Percentiles rank a stretch among this genome's conserved stretches.
Conservation (phyloP, 164 flowering plant genomes). For the Annona squamosa region DNA sequence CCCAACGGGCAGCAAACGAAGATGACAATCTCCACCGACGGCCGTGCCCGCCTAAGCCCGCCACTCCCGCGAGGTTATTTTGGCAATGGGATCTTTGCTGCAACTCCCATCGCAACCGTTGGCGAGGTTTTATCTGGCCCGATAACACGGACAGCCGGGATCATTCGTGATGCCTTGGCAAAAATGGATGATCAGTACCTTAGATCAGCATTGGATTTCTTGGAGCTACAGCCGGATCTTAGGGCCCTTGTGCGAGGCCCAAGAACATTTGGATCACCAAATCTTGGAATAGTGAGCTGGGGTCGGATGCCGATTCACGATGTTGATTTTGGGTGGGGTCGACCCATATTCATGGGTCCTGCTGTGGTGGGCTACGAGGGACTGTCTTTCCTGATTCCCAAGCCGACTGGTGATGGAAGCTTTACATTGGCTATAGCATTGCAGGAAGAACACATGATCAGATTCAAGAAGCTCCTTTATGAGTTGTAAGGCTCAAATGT, state of each 20-base stretch:
- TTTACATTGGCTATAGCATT: slow-evolving; percentile 25
- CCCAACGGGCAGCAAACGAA: slow-evolving; percentile 14
- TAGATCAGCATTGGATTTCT: slow-evolving; percentile 57
- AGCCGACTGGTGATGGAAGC: slow-evolving; percentile 34
- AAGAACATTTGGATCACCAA: slow-evolving; percentile 41
- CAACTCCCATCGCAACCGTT: neutral
- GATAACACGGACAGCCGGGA: slow-evolving; percentile 29
- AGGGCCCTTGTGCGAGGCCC: slow-evolving; percentile 47
- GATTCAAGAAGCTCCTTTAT: slow-evolving; percentile 35
- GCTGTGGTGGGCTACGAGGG: slow-evolving; percentile 30
- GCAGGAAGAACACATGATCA: slow-evolving; percentile 29
- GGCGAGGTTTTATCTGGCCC: slow-evolving; percentile 23
- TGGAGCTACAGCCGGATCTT: slow-evolving; percentile 55
- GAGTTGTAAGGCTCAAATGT: neutral
- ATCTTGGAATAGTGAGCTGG: slow-evolving; percentile 29
- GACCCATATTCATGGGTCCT: slow-evolving; percentile 37
- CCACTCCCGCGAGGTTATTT: slow-evolving; percentile 21
- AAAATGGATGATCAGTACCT: slow-evolving; percentile 11
- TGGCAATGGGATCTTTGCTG: slow-evolving; percentile 22
- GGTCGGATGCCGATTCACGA: slow-evolving; percentile 19
- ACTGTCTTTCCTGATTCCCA: slow-evolving; percentile 25
- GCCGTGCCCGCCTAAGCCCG: slow-evolving; percentile 19
- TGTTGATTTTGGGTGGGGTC: slow-evolving; percentile 50
- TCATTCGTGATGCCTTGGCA: slow-evolving; percentile 39
- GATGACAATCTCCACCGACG: slow-evolving; percentile 14